A percentile compares a stretch with the other conserved stretches of the same genome.
Conservation (phyloP, 139 green algal genomes). For the Closterium sp. region DNA sequence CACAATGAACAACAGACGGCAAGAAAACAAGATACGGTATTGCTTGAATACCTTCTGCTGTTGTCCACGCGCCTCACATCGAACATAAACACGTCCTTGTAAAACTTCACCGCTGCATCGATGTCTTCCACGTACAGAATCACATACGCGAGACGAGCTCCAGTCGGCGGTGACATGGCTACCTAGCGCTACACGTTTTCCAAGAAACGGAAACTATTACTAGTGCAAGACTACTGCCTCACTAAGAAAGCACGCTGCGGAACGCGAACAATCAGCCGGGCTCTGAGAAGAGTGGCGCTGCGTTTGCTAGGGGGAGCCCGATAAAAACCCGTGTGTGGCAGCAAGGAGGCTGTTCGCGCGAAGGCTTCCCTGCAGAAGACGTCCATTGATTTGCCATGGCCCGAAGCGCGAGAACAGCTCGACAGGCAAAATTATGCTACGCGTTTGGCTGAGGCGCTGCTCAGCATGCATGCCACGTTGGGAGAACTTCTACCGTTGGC, state of each 20-base stretch:
- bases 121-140: slow-evolving; percentile 29
- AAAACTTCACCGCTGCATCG: slow-evolving; percentile 24
- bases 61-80: slow-evolving; percentile 30
- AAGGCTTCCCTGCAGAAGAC: not conserved
- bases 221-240: not conserved
- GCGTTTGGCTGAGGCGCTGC: not conserved
- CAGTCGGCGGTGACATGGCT: not conserved
- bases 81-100: slow-evolving; percentile 30
- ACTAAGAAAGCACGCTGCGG: not conserved
- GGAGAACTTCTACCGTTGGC: no score
- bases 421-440: no score
- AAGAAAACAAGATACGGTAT: slow-evolving; percentile 20
- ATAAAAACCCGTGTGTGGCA: not conserved
- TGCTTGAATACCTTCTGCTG: slow-evolving; percentile 28
- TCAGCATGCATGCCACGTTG: not conserved
- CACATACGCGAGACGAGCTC: slow-evolving; percentile 20
- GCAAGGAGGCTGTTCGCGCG: not conserved
- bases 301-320: not conserved
- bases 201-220: not conserved
- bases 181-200: not conserved
- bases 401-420: no score
- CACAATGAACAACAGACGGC: not conserved
- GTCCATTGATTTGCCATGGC: not conserved
- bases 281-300: not conserved
- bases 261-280: not conserved